These are phyloP conservation scores for Oryza longistaminata DNA, from an alignment of 176 grass and related monocot genomes.

Conservation along the genomic window DNA sequence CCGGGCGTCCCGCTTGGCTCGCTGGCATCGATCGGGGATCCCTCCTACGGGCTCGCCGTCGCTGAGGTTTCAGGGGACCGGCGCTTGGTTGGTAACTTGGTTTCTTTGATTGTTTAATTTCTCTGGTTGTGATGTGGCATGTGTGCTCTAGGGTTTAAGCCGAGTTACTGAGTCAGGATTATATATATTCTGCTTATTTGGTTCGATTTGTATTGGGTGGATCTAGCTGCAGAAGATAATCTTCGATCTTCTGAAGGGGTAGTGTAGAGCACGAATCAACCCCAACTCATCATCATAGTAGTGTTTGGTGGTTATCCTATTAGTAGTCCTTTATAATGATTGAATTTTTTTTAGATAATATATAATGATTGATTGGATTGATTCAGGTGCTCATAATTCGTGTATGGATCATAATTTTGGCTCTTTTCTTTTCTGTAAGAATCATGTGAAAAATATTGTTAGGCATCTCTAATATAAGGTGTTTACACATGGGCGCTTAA, in stretches of 20 bases:
- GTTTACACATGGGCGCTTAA: neutral
- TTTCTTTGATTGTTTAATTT: neutral
- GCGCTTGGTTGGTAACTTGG: neutral
- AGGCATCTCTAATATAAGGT: neutral
- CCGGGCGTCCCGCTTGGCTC: neutral
- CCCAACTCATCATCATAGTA: neutral
- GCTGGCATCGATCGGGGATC: too few species aligned
- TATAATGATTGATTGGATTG: neutral
- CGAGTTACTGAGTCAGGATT: neutral
- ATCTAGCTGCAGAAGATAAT: neutral
- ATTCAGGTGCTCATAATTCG: neutral
- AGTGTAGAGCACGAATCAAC: neutral
- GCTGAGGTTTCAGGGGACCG: neutral
- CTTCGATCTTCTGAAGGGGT: neutral
- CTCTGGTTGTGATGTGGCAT: neutral
- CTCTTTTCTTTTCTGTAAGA: neutral
- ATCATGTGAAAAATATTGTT: neutral
- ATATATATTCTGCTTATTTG: neutral
- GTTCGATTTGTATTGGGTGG: neutral
- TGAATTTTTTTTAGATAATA: too few species aligned
- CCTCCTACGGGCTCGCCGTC: neutral
- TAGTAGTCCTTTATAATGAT: neutral
- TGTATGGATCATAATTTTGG: neutral
- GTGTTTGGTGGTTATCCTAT: neutral
- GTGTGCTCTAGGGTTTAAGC: neutral